A percentile compares a stretch with the other conserved stretches of the same genome.
phyloP scores from a whole-genome alignment of 305 asterid species.

The Solanum hybrid region DNA sequence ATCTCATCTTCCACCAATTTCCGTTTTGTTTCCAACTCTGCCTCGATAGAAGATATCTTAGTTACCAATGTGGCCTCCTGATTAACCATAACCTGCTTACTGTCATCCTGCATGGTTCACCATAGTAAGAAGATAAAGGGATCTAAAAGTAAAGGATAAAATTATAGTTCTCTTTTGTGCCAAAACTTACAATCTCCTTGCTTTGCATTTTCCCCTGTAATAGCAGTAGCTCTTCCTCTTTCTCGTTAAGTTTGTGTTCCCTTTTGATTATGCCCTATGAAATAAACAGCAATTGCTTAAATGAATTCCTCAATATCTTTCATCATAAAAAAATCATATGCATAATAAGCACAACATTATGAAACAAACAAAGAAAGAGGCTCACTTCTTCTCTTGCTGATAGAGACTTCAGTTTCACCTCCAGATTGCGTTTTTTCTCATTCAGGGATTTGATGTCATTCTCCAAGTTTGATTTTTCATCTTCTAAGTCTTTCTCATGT shows the following conservation, averaged over 20 bases:
- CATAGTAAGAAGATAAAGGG: conserved; percentile 6
- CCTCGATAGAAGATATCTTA: conserved; percentile 53
- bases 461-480: conserved; percentile 38
- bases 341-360: conserved; percentile 1
- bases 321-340: neutral
- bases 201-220: conserved; percentile 54
- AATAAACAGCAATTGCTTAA: neutral
- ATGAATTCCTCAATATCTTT: neutral
- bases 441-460: conserved; percentile 37
- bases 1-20: conserved; percentile 68
- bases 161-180: neutral
- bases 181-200: conserved; percentile 65
- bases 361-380: neutral
- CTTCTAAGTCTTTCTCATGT: conserved; percentile 58
- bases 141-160: neutral
- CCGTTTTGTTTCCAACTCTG: conserved; percentile 51
- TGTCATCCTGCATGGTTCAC: conserved; percentile 44
- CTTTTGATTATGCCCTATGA: conserved; percentile 45
- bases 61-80: conserved; percentile 48
- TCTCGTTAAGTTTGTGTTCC: conserved; percentile 55
- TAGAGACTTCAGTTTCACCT: conserved; percentile 47
- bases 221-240: conserved; percentile 64
- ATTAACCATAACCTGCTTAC: conserved; percentile 39
- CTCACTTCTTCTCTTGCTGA: conserved; percentile 77
- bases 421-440: conserved; percentile 48